Evolutionary conservation across 2,329 filamentous ascomycete species (phyloP).

Genomic region (Calonectria pseudoreteaudii): DNA sequence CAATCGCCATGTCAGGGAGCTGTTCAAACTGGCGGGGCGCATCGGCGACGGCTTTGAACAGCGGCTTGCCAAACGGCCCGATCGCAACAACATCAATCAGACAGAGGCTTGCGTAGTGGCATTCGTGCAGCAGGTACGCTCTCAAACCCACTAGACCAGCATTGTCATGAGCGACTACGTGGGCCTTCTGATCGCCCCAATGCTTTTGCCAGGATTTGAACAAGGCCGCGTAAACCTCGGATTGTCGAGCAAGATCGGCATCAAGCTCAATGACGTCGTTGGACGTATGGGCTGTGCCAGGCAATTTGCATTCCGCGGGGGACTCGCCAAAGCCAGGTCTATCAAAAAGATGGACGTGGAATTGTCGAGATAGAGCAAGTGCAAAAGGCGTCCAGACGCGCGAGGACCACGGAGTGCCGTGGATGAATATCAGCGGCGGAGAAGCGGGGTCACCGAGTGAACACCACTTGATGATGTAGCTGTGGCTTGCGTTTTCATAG

Average conservation of each 20-base stretch:
- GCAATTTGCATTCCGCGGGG: conserved; percentile 40
- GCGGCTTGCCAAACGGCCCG: conserved; percentile 54
- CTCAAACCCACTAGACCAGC: conserved; percentile 55
- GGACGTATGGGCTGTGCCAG: conserved; percentile 6
- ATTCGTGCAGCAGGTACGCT: conserved; percentile 51
- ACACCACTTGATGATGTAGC: conserved; percentile 47
- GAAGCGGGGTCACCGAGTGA: conserved; percentile 45
- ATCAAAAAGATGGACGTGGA: conserved; percentile 58
- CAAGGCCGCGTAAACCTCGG: conserved; percentile 52
- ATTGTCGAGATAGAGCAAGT: conserved; percentile 47
- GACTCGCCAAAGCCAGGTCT: conserved; percentile 58
- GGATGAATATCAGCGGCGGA: conserved; percentile 56
- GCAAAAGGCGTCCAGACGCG: conserved; percentile 52
- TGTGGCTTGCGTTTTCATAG: conserved; percentile 43
- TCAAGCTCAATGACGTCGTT: conserved; percentile 41
- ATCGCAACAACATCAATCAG: conserved; percentile 57
- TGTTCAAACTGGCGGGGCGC: conserved; percentile 50
- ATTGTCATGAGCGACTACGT: conserved; percentile 59
- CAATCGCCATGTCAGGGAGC: conserved; percentile 47
- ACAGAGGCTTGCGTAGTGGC: conserved; percentile 52
- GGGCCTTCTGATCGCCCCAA: conserved; percentile 43
- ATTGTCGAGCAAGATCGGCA: conserved; percentile 52
- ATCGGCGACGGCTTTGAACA: conserved; percentile 55
- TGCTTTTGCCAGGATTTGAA: conserved; percentile 47
- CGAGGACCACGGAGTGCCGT: conserved; percentile 62